Base-by-base conservation (phyloP, 768 basidiomycete species). In the Crucibulum laeve region DNA sequence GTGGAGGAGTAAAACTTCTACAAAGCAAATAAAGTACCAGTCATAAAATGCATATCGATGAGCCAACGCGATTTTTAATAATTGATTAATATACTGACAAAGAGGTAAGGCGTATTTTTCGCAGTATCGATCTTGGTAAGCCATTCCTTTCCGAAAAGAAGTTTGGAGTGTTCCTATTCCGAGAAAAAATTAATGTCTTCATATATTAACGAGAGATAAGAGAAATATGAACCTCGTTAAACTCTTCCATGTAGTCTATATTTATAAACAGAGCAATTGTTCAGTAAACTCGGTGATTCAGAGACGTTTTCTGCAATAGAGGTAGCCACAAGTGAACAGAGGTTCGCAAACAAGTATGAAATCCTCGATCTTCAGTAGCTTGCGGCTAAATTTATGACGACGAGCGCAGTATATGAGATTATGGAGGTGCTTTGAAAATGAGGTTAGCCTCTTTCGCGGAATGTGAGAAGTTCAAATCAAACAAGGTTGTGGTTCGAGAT, bases 141-240 rank as follows among this genome's bases (percentile, higher is more conserved):
- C 87, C 87, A 90, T 60, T 88, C 85, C 57, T 80, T 84, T 44
- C 64, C 65, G 22, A 84, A 64, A 24, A 89, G 70, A 25, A 60
- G 56, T 42, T 77, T 79, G 25, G 73, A 65, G 43, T 79, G 70
- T 38, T 79, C 77, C 86, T 88, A 46, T 28, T 22, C 32, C 43
- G 24, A 43, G 15, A 30, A 40, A 14, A 10, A 47, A 40, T 50
- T 22, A 54, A 52, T 46, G 32, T 23, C 24, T 41, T 42, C 42
- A 49, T 26, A 40, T 25, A 24, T 15, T 8, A 41, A 37, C 34
- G 34, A 35, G 40, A 21, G 21, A 38, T 36, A 38, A 38, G 39
- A 10, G 39, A 13, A 14, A 50, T 32, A 34, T 44, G 30, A 64
- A 71, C 77, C 64, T 77, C 71, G 51, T 68, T 67, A 54, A 80